These are phyloP conservation scores for Amniculicola lignicola DNA, from an alignment of 495 filamentous ascomycete species.

Conservation along the genomic window DNA sequence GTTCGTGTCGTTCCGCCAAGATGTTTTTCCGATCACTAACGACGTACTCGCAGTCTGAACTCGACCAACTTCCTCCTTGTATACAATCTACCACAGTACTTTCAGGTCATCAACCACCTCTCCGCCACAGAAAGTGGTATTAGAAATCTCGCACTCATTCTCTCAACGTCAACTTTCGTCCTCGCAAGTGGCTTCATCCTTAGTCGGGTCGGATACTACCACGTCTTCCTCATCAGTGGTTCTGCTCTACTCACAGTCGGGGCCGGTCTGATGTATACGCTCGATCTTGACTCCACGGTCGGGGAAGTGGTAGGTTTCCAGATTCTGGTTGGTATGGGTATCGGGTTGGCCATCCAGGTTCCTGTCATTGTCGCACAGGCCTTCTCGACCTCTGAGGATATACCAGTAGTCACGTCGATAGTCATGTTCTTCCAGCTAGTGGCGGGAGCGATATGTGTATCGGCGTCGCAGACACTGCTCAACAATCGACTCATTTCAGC, in stretches of 20 bases:
- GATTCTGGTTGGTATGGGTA: neutral
- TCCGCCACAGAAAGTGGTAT: too few relatives aligned
- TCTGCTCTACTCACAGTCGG: neutral
- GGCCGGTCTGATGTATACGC: neutral
- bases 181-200: too few relatives aligned
- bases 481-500: neutral
- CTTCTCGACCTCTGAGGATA: neutral
- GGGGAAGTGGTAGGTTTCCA: neutral
- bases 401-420: neutral
- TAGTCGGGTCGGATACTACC: neutral
- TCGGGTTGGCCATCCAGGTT: neutral
- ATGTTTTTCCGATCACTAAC: too few relatives aligned
- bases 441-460: neutral
- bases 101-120: too few relatives aligned
- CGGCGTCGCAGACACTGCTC: neutral
- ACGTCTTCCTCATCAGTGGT: neutral
- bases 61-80: too few relatives aligned
- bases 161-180: too few relatives aligned
- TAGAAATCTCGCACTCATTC: too few relatives aligned
- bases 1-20: too few relatives aligned
- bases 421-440: neutral
- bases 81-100: too few relatives aligned
- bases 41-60: too few relatives aligned
- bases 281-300: neutral
- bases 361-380: neutral